phyloP scores from a whole-genome alignment of 1,139 yeast species.

The Yamadazyma dendronema region DNA sequence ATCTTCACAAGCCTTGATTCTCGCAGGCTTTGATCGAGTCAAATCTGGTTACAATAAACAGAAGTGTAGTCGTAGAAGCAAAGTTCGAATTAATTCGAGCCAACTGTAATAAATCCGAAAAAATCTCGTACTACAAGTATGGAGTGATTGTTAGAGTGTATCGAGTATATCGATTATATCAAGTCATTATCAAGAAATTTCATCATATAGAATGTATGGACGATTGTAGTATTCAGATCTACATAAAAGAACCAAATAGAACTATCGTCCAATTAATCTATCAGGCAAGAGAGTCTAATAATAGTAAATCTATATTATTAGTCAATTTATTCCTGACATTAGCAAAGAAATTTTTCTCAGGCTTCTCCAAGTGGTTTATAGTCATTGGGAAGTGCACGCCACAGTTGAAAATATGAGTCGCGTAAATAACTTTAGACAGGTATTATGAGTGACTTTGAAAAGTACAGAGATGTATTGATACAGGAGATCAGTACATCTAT shows the following conservation, averaged over 20 bases:
- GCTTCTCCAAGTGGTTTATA: neutral
- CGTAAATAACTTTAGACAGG: neutral
- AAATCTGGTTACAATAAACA: too few species aligned
- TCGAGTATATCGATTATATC: too few species aligned
- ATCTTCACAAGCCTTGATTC: too few species aligned
- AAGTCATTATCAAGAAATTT: too few species aligned
- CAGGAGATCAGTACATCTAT: slow-evolving; percentile 43
- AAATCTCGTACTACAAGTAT: too few species aligned
- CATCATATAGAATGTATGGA: slow-evolving; percentile 29
- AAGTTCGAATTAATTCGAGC: too few species aligned
- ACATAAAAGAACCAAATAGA: slow-evolving; percentile 23
- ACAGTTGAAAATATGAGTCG: too few species aligned
- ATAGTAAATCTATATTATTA: slow-evolving; percentile 22
- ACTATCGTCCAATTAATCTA: slow-evolving; percentile 25
- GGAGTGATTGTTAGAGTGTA: too few species aligned
- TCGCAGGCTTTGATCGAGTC: too few species aligned
- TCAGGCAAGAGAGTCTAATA: slow-evolving; percentile 41
- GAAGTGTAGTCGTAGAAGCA: too few species aligned
- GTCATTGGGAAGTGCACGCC: neutral
- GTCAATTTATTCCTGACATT: slow-evolving; percentile 14
- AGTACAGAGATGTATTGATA: slow-evolving; percentile 42
- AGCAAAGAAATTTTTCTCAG: slow-evolving; percentile 1
- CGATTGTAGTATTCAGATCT: slow-evolving; percentile 30
- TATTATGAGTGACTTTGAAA: slow-evolving; percentile 30
- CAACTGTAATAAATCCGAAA: too few species aligned